These are phyloP conservation scores for Phyllosticta citriasiana DNA, from an alignment of 2,329 filamentous ascomycete genomes.

Conservation along the genomic window DNA sequence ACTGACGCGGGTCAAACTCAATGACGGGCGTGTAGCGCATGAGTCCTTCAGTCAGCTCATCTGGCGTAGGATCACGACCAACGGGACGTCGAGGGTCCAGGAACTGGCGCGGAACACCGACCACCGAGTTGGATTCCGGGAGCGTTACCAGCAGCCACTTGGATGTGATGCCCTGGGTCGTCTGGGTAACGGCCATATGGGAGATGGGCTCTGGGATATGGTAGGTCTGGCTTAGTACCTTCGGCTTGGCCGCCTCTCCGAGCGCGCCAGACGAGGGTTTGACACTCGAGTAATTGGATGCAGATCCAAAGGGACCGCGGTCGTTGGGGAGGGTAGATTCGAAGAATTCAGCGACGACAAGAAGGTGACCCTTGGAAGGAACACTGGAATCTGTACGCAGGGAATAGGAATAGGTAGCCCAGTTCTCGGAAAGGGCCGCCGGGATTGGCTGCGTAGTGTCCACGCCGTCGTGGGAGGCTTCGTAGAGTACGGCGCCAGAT, in stretches of 20 bases:
- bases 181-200: conserved; percentile 74
- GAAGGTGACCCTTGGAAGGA: conserved; percentile 68
- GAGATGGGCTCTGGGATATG: conserved; percentile 71
- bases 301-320: conserved; percentile 63
- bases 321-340: conserved; percentile 78
- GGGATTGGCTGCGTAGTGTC: conserved; percentile 65
- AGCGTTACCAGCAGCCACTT: conserved; percentile 73
- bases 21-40: conserved; percentile 64
- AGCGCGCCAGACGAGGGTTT: conserved; percentile 48
- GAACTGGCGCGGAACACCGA: conserved; percentile 67
- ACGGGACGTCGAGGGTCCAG: conserved; percentile 82
- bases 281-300: conserved; percentile 68
- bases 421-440: conserved; percentile 83
- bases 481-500: conserved; percentile 69
- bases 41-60: conserved; percentile 76
- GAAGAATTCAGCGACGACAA: conserved; percentile 80
- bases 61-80: conserved; percentile 68
- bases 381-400: conserved; percentile 41
- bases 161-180: conserved; percentile 80
- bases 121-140: conserved; percentile 60
- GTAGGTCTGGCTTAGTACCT: conserved; percentile 70
- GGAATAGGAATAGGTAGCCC: conserved; percentile 77
- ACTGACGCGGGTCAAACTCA: conserved; percentile 72
- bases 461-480: conserved; percentile 60
- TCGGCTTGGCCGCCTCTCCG: conserved; percentile 52